phyloP scores from a whole-genome alignment of 305 asterid genomes.

The Solanum aculeatissimum region DNA sequence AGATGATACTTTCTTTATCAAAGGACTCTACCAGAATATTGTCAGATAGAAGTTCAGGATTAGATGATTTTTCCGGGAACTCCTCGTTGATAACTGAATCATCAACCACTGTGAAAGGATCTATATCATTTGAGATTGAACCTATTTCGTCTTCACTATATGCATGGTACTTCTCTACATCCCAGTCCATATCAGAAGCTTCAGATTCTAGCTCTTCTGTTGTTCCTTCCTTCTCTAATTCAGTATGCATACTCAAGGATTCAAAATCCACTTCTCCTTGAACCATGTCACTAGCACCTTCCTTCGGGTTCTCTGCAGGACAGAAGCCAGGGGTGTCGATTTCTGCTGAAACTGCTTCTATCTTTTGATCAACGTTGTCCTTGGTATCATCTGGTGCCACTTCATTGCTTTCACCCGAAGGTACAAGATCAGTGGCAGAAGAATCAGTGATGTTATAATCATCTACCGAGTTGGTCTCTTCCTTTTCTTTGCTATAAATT shows the following conservation, averaged over 20 bases:
- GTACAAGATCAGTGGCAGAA: background rate
- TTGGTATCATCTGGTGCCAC: background rate
- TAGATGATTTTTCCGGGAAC: background rate
- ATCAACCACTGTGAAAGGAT: background rate
- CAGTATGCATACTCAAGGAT: background rate
- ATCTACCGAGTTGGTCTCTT: background rate
- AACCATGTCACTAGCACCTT: background rate
- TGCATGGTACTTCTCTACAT: slow-evolving; percentile 11
- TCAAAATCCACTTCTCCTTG: background rate
- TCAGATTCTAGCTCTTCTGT: slow-evolving; percentile 12
- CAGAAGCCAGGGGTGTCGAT: background rate
- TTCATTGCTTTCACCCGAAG: background rate
- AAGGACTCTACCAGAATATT: slow-evolving; percentile 17
- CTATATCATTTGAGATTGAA: background rate
- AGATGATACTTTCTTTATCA: slow-evolving; percentile 25
- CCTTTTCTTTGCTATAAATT: slow-evolving; percentile 27
- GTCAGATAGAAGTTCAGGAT: slow-evolving; percentile 17
- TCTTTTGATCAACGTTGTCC: background rate
- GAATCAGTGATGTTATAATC: background rate
- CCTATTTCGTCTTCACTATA: background rate
- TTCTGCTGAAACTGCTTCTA: background rate
- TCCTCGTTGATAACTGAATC: background rate
- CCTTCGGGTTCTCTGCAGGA: background rate
- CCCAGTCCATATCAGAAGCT: slow-evolving; percentile 54
- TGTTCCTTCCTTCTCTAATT: slow-evolving; percentile 3